Evolutionary conservation across 441 rosid genomes (phyloP), one percentile per base, ranked within the genome.

Genomic region (Isatis lusitanica): DNA sequence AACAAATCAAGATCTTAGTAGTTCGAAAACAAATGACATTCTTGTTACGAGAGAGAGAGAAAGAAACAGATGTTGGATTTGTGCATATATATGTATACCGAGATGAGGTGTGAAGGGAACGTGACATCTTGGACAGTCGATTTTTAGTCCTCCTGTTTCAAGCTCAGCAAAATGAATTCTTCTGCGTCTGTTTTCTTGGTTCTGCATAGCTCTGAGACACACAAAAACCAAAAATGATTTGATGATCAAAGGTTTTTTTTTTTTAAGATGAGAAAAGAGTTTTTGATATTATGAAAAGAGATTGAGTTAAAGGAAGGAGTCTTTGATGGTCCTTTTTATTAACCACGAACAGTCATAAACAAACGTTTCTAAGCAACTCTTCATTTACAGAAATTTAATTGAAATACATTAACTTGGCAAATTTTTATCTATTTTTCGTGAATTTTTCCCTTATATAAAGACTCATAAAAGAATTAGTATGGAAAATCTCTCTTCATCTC

Each of bases 121-220:
- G 21, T n/a, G 75, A 70, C 79, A 76, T 3, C 7, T 9, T 47
- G 70, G 66, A 63, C 79, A 76, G 16, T 5, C 6, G 1, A 43
- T 1, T 56, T 10, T 39, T 70, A 0, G 26, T 28, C 75, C 75
- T 36, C 11, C 47, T 15, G 42, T 55, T 12, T 70, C 61, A 53
- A 75, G 66, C 53, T 76, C 75, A 18, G 71, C 61, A 58, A 46
- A 70, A 63, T 18, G 5, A 6, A 33, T 1, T 33, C 2, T 21
- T 55, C 71, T 36, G 31, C 16, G 35, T 43, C 33, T 57, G 56
- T 44, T 33, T 33, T 24, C 24, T 30, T 43, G 47, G 56, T 63
- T 66, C 44, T 63, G 17, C 79, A 63, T 75, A 55, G 46, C 53
- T 75, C 74, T 68, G 40, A 30, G 15, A 43, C n/a, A 74, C 58